Conservation (phyloP, 495 filamentous ascomycete species). For the Penicilliopsis zonata region DNA sequence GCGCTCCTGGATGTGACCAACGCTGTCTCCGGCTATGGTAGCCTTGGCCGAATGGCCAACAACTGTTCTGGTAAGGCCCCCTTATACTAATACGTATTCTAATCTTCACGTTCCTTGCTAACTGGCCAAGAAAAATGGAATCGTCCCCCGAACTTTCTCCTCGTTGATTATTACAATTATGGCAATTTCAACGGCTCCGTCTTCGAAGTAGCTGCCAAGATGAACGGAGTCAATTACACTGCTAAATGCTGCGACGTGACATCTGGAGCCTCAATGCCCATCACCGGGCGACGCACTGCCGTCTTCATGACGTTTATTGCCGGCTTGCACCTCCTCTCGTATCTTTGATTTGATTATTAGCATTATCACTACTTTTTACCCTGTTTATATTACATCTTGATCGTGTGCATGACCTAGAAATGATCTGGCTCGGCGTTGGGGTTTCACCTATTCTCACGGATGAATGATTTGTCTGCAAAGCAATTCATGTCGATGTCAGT, state of each 20-base stretch:
- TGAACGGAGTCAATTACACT: conserved; percentile 78
- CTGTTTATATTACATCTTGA: no score
- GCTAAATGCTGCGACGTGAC: conserved; percentile 55
- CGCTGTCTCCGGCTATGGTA: conserved; percentile 46
- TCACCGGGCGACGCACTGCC: conserved; percentile 11
- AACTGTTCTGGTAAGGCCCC: conserved; percentile 51
- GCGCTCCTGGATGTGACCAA: conserved; percentile 59
- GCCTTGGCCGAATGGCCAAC: conserved; percentile 55
- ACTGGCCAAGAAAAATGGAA: conserved; percentile 38
- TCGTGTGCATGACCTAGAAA: no score
- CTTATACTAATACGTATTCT: neutral
- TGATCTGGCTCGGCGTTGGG: no score
- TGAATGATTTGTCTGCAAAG: no score
- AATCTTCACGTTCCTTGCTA: neutral
- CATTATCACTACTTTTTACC: no score
- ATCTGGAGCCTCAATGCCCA: conserved; percentile 17
- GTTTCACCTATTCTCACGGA: no score
- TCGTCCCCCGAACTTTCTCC: conserved; percentile 69
- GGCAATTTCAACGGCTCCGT: conserved; percentile 68
- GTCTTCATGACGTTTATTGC: conserved; percentile 13
- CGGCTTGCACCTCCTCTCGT: conserved; percentile 14
- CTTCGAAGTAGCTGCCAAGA: conserved; percentile 75
- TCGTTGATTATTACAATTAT: conserved; percentile 81
- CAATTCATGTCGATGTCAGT: no score
- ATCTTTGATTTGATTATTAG: no score